These are phyloP conservation scores for Colletotrichum lini DNA, from an alignment of 2,329 filamentous ascomycete genomes.

Conservation along the genomic window DNA sequence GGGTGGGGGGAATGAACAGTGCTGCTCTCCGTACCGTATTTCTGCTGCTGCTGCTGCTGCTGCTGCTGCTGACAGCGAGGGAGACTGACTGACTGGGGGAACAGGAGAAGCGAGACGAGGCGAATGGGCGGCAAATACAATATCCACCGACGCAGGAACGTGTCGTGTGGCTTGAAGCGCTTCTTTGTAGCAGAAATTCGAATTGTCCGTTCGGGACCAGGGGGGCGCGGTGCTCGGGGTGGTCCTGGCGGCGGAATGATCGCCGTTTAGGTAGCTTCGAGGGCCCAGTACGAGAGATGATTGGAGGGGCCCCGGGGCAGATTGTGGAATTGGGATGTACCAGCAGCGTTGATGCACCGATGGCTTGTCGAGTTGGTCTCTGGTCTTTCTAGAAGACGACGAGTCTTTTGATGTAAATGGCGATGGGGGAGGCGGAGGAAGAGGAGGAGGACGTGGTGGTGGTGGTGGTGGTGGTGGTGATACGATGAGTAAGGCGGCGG, in stretches of 20 bases:
- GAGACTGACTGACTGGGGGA: neutral
- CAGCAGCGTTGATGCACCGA: neutral
- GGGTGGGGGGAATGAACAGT: neutral
- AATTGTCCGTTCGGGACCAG: conserved; percentile 22
- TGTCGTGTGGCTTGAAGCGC: conserved; percentile 39
- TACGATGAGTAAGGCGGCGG: conserved; percentile 1
- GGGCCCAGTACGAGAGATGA: conserved; percentile 15
- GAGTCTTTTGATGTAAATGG: neutral
- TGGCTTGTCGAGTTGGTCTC: neutral
- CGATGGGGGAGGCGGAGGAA: neutral
- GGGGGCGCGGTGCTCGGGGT: conserved; percentile 20
- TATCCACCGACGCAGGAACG: conserved; percentile 15
- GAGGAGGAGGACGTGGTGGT: no score
- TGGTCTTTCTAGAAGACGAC: neutral
- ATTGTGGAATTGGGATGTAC: conserved; percentile 6
- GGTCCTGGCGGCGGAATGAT: conserved; percentile 37
- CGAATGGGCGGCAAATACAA: conserved; percentile 13
- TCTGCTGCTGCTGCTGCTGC: no score
- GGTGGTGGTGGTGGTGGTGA: no score
- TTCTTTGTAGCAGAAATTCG: conserved; percentile 42
- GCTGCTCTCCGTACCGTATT: no score
- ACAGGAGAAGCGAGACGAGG: conserved; percentile 32
- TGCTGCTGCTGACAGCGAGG: no score
- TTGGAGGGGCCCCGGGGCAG: conserved; percentile 19
- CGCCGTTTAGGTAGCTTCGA: conserved; percentile 34